These are phyloP conservation scores for Salinomyces thailandicus DNA, from an alignment of 2,329 filamentous ascomycete genomes.

Conservation along the genomic window DNA sequence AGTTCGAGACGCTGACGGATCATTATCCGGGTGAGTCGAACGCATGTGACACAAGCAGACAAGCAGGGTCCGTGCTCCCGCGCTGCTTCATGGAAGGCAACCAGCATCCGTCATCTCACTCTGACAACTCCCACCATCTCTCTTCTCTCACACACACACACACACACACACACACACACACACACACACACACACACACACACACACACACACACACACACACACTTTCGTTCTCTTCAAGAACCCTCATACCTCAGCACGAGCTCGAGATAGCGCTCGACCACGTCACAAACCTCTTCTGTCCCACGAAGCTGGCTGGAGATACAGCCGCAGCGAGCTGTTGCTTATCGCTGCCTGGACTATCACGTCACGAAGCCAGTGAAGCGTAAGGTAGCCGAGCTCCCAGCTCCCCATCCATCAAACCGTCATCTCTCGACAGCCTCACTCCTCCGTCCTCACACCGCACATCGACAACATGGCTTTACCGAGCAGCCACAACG, in stretches of 20 bases:
- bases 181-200: too few species aligned
- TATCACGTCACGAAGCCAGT: neutral
- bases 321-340: neutral
- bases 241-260: too few species aligned
- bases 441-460: conserved; percentile 3
- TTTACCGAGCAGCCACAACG: conserved; percentile 3
- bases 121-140: neutral
- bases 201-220: too few species aligned
- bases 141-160: neutral
- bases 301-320: neutral
- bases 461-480: conserved; percentile 5
- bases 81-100: neutral
- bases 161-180: neutral
- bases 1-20: neutral
- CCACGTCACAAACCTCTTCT: too few species aligned
- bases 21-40: conserved; percentile 1
- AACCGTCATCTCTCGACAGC: too few species aligned
- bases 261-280: too few species aligned
- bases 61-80: neutral
- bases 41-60: neutral
- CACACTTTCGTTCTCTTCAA: too few species aligned
- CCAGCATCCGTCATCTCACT: neutral
- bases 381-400: conserved; percentile 1
- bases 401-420: conserved; percentile 2
- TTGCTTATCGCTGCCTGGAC: neutral